phyloP scores from a whole-genome alignment of 805 yeast genomes.

The Starmerella apis region DNA sequence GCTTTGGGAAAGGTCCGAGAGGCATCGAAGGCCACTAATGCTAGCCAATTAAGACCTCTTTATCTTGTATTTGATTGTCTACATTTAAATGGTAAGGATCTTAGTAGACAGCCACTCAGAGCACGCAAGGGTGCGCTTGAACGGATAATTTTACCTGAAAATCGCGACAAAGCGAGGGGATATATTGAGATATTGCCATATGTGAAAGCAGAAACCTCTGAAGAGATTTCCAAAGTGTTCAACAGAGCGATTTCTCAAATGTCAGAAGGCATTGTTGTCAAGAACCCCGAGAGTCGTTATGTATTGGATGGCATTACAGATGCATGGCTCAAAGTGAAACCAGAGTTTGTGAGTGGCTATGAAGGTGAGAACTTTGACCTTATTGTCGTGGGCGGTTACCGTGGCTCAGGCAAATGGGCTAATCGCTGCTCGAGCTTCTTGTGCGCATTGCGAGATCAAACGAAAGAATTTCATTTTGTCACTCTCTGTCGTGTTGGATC shows the following conservation, averaged over 20 bases:
- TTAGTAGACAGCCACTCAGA: conserved; percentile 45
- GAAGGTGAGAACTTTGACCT: conserved; percentile 82
- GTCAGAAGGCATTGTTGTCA: conserved; percentile 76
- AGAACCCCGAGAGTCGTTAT: conserved; percentile 51
- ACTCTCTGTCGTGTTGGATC: conserved; percentile 76
- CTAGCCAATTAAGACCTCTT: conserved; percentile 24
- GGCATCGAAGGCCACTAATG: background rate
- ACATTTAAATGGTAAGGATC: conserved; percentile 53
- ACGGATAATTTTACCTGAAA: conserved; percentile 36
- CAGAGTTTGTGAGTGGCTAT: conserved; percentile 67
- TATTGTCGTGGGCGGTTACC: conserved; percentile 65
- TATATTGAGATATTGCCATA: conserved; percentile 29
- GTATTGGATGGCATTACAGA: conserved; percentile 48
- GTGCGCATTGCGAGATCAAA: conserved; percentile 52
- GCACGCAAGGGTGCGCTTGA: conserved; percentile 47
- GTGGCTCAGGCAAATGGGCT: conserved; percentile 48
- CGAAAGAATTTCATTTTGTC: conserved; percentile 38
- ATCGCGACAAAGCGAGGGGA: conserved; percentile 10
- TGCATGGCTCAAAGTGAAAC: conserved; percentile 83
- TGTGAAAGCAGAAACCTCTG: conserved; percentile 36
- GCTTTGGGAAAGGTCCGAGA: conserved; percentile 77
- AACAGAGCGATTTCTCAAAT: conserved; percentile 46
- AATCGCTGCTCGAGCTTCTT: conserved; percentile 43
- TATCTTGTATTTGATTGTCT: conserved; percentile 61
- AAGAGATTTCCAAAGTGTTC: conserved; percentile 48